Evolutionary conservation across 345 rosid genomes (phyloP), one percentile per base, ranked within the genome.

Genomic region (Raphanus sativus): DNA sequence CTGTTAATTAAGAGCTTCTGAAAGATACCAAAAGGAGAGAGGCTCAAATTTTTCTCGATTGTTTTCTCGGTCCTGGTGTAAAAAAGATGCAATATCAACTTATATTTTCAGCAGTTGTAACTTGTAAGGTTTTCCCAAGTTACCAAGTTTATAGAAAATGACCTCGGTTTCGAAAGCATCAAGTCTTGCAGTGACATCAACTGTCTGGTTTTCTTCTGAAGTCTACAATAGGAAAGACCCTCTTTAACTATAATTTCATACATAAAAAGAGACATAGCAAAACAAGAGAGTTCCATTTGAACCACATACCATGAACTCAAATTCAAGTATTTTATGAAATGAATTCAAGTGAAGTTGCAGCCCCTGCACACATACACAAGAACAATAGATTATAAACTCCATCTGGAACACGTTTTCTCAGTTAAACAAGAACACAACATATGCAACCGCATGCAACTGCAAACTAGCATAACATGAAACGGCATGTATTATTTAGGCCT

Each of bases 251-350:
- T 75, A 70, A 67, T 16, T 73, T 74, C 72, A 32, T n/a, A 16
- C 10, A 8, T 34, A 54, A 3, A 10, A 40, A 10, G 56, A 6
- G 56, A 8, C 30, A 28, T 1, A 32, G 50, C 69, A 69, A 36
- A 73, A 58, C 82, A 76, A 70, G 65, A 58, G 26, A 71, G 77
- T 34, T 69, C 36, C 73, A 64, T 78, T 54, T 50, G 36, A 87
- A 79, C 84, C 85, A 91, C 97, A 81, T 85, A 96, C 99, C 98
- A 89, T 84, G 82, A 89, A 93, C 73, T 93, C 97, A 82, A 84
- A 93, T 83, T 90, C 84, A 84, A 96, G 91, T 34, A 96, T 84
- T 77, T 89, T 95, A 86, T 96, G 99, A 38, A 92, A 89, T 7
- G 99, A 80, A 62, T 85, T 81, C 83, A 96, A 82, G 79, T 96